Percentiles rank a stretch among this genome's conserved stretches.
Conservation (phyloP, 2,329 filamentous ascomycete species). For the Lasiodiplodia citricola region DNA sequence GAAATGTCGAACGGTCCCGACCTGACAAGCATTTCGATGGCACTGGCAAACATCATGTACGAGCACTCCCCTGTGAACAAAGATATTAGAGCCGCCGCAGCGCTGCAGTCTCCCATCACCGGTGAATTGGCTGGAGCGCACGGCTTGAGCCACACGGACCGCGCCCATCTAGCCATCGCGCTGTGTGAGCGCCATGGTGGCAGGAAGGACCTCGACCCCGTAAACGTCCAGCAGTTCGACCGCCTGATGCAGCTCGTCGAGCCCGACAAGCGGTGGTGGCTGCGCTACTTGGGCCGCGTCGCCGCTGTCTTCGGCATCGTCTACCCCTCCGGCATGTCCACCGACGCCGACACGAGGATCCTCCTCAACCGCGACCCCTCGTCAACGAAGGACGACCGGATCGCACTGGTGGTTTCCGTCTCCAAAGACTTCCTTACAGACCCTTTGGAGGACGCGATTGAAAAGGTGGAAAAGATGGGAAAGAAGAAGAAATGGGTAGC, state of each 20-base stretch:
- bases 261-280: constrained; percentile 66
- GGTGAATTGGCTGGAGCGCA: constrained; percentile 71
- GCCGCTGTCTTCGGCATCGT: constrained; percentile 63
- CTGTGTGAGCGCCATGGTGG: constrained; percentile 77
- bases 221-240: constrained; percentile 61
- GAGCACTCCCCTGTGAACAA: constrained; percentile 54
- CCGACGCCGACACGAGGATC: constrained; percentile 41
- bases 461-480: constrained; percentile 42
- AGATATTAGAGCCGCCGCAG: constrained; percentile 60
- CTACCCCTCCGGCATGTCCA: constrained; percentile 62
- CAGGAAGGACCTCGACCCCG: constrained; percentile 58
- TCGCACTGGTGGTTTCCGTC: constrained; percentile 39
- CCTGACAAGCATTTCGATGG: constrained; percentile 43
- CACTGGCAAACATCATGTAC: constrained; percentile 66
- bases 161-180: constrained; percentile 73
- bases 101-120: constrained; percentile 75
- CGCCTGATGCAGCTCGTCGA: constrained; percentile 60
- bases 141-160: constrained; percentile 73
- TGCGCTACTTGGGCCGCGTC: constrained; percentile 66
- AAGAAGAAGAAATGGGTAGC: constrained; percentile 47
- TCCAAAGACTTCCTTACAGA: constrained; percentile 36
- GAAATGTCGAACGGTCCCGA: constrained; percentile 24
- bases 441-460: constrained; percentile 37
- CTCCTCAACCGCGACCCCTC: constrained; percentile 30
- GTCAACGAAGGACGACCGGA: neutral